These are phyloP conservation scores for Marvania coccoides DNA, from an alignment of 139 green algal genomes.

Conservation along the genomic window DNA sequence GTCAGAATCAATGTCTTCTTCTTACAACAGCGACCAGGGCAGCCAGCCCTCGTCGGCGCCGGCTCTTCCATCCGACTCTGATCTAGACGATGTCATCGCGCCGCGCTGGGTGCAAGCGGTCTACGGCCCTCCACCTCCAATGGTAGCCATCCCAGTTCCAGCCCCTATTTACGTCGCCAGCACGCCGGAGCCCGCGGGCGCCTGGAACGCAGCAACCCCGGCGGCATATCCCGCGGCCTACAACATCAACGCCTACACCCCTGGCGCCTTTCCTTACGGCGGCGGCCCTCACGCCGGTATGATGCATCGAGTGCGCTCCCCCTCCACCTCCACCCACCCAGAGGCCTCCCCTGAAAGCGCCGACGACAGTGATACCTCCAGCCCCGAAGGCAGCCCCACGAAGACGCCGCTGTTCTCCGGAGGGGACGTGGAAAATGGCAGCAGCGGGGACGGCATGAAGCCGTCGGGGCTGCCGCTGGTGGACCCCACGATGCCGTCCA, in stretches of 20 bases:
- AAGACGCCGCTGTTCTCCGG: not conserved
- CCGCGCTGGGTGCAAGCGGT: not conserved
- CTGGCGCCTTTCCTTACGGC: not conserved
- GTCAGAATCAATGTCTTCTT: too few species aligned
- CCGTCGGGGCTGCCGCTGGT: too few species aligned
- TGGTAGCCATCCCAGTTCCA: too few species aligned
- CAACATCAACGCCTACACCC: too few species aligned
- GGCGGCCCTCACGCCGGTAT: not conserved
- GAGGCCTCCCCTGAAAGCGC: too few species aligned
- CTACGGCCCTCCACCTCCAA: not conserved
- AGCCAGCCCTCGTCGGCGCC: too few species aligned
- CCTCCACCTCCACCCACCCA: not conserved
- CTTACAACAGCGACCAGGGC: too few species aligned
- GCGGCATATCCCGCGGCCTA: not conserved
- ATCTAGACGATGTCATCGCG: not conserved
- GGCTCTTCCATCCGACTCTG: too few species aligned
- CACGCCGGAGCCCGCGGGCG: not conserved
- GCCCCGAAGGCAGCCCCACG: not conserved
- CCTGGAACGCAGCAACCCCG: not conserved
- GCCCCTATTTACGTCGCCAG: too few species aligned
- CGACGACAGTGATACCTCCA: too few species aligned
- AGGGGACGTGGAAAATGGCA: not conserved
- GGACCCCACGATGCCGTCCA: conserved; percentile 5
- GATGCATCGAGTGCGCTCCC: not conserved
- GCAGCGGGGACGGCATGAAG: not conserved